These are phyloP conservation scores for Dinochytrium kinnereticum DNA, from an alignment of 371 early-diverging fungal genomes.

Conservation along the genomic window DNA sequence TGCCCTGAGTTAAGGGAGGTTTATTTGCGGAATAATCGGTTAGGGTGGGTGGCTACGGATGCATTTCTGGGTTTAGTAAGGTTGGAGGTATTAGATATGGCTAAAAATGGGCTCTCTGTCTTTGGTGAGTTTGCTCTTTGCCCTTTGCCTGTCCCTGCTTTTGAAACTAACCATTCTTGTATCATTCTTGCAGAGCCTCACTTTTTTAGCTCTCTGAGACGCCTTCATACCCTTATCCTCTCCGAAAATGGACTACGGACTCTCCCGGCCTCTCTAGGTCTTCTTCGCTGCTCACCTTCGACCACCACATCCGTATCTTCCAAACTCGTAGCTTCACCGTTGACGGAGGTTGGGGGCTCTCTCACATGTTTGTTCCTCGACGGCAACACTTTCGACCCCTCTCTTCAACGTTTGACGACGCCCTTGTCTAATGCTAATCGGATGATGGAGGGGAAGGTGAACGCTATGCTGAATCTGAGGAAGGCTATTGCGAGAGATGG, in stretches of 20 bases:
- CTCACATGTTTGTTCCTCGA: conserved; percentile 40
- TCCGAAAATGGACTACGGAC: conserved; percentile 47
- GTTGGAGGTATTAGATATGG: conserved; percentile 52
- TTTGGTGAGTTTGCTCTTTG: conserved; percentile 34
- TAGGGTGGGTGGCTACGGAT: conserved; percentile 29
- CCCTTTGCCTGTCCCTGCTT: background rate
- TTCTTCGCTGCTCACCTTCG: conserved; percentile 29
- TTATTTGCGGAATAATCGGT: conserved; percentile 27
- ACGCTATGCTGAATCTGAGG: conserved; percentile 9
- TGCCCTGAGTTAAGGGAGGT: conserved; percentile 35
- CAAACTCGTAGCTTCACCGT: too few species aligned
- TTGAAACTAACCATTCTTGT: background rate
- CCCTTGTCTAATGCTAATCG: conserved; percentile 11
- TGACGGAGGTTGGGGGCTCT: conserved; percentile 25
- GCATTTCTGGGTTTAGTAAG: conserved; percentile 35
- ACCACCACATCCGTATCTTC: conserved; percentile 16
- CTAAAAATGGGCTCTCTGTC: conserved; percentile 24
- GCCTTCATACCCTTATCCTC: conserved; percentile 40
- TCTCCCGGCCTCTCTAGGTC: conserved; percentile 50
- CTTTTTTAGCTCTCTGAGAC: conserved; percentile 26
- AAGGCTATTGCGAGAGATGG: conserved; percentile 7
- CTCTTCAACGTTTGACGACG: conserved; percentile 11
- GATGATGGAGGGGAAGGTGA: conserved; percentile 14
- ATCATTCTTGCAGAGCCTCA: conserved; percentile 19
- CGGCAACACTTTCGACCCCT: conserved; percentile 50